A percentile compares a stretch with the other conserved stretches of the same genome.
Evolutionary conservation across 2,329 filamentous ascomycete species (phyloP).

Genomic region (Acarospora socialis): DNA sequence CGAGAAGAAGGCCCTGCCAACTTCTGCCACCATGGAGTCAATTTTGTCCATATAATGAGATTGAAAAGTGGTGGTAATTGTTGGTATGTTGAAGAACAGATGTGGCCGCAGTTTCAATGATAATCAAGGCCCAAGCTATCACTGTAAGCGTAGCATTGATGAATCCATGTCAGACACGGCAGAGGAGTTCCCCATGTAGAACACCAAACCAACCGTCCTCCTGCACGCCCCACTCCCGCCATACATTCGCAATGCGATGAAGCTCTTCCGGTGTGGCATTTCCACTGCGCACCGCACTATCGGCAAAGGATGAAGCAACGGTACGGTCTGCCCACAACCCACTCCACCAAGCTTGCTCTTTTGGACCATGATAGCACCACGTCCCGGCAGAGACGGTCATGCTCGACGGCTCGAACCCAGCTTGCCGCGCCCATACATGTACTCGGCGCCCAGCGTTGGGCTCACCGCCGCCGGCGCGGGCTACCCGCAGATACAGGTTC

Average conservation of each 20-base stretch:
- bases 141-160: too few species aligned
- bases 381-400: slow-evolving; percentile 21
- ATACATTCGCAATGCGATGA: slow-evolving; percentile 21
- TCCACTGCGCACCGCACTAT: slow-evolving; percentile 19
- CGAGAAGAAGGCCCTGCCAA: too few species aligned
- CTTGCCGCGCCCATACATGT: slow-evolving; percentile 24
- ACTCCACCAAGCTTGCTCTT: slow-evolving; percentile 24
- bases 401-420: slow-evolving; percentile 19
- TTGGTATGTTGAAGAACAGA: too few species aligned
- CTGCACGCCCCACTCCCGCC: slow-evolving; percentile 22
- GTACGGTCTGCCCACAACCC: slow-evolving; percentile 22
- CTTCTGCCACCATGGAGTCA: too few species aligned
- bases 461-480: slow-evolving; percentile 20
- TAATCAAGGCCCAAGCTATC: too few species aligned
- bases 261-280: slow-evolving; percentile 21
- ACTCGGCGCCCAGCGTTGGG: slow-evolving; percentile 19
- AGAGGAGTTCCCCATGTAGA: slow-evolving; percentile 26
- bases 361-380: slow-evolving; percentile 23
- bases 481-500: slow-evolving; percentile 17
- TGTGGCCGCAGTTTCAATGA: too few species aligned
- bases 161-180: slow-evolving; percentile 15
- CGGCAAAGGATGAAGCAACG: slow-evolving; percentile 18
- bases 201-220: slow-evolving; percentile 25
- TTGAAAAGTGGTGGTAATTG: too few species aligned
- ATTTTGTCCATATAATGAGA: too few species aligned